Conservation (phyloP, 2,329 filamentous ascomycete species). For the Rutstroemia sydowiana region DNA sequence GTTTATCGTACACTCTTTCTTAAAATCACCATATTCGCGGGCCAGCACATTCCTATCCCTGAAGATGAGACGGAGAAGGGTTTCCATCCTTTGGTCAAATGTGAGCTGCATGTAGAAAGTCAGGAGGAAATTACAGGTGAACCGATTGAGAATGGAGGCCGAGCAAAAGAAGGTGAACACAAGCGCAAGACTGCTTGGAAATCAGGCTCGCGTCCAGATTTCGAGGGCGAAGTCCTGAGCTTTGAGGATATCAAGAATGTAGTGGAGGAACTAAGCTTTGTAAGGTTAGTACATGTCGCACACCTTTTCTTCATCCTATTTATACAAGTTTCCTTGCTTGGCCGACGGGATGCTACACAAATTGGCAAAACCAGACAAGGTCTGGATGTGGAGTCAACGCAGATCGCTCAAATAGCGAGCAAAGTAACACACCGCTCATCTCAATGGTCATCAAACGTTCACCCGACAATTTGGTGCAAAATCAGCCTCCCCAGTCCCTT, state of each 20-base stretch:
- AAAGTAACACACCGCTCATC: not conserved
- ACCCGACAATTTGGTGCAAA: not conserved
- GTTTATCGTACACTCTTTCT: conserved; percentile 54
- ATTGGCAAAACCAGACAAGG: not conserved
- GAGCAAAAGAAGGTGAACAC: conserved; percentile 49
- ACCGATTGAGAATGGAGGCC: conserved; percentile 37
- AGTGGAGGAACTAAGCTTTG: conserved; percentile 63
- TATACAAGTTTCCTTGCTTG: not conserved
- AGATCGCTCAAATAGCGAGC: not conserved
- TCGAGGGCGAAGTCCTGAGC: conserved; percentile 46
- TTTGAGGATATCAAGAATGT: conserved; percentile 53
- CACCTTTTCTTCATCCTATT: conserved; percentile 2
- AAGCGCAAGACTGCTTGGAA: conserved; percentile 51
- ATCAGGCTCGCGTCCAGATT: conserved; percentile 57
- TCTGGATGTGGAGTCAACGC: too few species aligned
- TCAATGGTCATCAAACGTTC: not conserved
- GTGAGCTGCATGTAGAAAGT: conserved; percentile 73
- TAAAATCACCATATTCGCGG: conserved; percentile 66
- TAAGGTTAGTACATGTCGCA: conserved; percentile 51
- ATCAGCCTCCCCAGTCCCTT: not conserved
- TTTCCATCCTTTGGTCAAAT: conserved; percentile 70
- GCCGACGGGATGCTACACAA: not conserved
- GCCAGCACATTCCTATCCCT: conserved; percentile 66
- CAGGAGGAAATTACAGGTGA: conserved; percentile 31
- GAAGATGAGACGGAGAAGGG: conserved; percentile 38